phyloP scores from a whole-genome alignment of 495 filamentous ascomycete species.

The Podospora fimiseda region DNA sequence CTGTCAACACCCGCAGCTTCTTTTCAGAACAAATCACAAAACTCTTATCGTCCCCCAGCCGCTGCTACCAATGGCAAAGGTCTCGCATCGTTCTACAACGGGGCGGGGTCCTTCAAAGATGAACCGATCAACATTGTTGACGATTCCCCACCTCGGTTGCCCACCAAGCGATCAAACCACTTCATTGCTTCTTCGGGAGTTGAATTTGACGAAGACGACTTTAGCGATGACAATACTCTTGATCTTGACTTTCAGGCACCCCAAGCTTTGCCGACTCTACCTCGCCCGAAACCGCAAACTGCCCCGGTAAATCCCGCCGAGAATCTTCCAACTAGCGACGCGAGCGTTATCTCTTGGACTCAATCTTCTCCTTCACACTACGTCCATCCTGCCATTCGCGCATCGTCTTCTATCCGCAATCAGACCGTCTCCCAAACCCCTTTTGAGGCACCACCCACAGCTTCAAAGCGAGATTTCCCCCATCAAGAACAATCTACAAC shows the following conservation, averaged over 20 bases:
- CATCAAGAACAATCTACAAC: constrained; percentile 16
- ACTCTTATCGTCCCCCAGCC: constrained; percentile 11
- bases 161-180: not conserved
- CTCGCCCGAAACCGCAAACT: constrained; percentile 14
- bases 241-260: constrained; percentile 55
- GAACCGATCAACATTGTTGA: constrained; percentile 19
- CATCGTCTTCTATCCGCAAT: not conserved
- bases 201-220: constrained; percentile 57
- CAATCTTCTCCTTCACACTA: constrained; percentile 31
- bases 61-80: constrained; percentile 14
- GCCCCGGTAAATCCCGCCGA: constrained; percentile 2
- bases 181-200: constrained; percentile 29
- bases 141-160: not conserved
- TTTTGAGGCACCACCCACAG: not conserved
- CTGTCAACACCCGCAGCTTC: not conserved
- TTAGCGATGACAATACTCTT: constrained; percentile 61
- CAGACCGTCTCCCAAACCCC: too few relatives aligned
- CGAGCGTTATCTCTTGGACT: constrained; percentile 22
- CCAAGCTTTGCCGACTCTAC: constrained; percentile 33
- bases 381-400: too few relatives aligned
- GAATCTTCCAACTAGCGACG: constrained; percentile 12
- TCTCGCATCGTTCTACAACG: constrained; percentile 35
- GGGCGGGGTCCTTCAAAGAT: constrained; percentile 40
- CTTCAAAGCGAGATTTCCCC: constrained; percentile 31
- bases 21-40: constrained; percentile 9